Evolutionary conservation across 2,329 filamentous ascomycete genomes (phyloP), one percentile per base, ranked within the genome.

Genomic region (Beauveria pseudobassiana): DNA sequence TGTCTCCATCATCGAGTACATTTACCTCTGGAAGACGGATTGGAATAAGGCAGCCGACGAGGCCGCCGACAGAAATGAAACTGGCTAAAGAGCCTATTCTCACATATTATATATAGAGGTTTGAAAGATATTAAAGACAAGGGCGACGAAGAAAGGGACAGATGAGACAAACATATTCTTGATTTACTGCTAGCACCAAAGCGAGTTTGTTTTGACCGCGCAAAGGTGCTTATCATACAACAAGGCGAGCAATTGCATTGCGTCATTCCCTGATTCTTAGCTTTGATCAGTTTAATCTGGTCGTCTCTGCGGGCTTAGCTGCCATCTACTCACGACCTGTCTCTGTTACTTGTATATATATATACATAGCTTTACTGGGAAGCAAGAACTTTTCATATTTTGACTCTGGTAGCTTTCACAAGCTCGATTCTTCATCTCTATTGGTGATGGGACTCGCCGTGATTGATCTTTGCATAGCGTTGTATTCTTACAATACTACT

Each of bases 11-110:
- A 78, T 83, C 20, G 83, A 86, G 66, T 85, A 82, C 64, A 72
- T 72, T 28, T 85, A 82, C 53, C 75, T 83, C 2, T 75, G 77
- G 62, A 68, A 72, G n/a, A 80, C 77, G 8, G 78, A 85, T 66
- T 85, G 82, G 82, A 71, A 83, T 51, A 71, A 75, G 54, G 81
- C 81, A 1, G 82, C 78, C 1, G 73, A 71, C 10, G 83, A 86
- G 65, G 82, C 82, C 2, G 80, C 81, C 54, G 67, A 71, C 56
- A 75, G 82, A 63, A 85, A 84, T 61, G 76, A 75, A 4, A 73
- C 75, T 43, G 77, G 75, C 46, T 81, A 67, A 73, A 14, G 16
- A 18, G 42, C 50, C 45, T n/a, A 53, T 18, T 3, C n/a, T 5
- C 28, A 18, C 26, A 28, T n/a, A 7, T 20, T 20, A 18, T 9